These are phyloP conservation scores for Xylariaceae sp. DNA, from an alignment of 2,329 filamentous ascomycete species.

Conservation along the genomic window DNA sequence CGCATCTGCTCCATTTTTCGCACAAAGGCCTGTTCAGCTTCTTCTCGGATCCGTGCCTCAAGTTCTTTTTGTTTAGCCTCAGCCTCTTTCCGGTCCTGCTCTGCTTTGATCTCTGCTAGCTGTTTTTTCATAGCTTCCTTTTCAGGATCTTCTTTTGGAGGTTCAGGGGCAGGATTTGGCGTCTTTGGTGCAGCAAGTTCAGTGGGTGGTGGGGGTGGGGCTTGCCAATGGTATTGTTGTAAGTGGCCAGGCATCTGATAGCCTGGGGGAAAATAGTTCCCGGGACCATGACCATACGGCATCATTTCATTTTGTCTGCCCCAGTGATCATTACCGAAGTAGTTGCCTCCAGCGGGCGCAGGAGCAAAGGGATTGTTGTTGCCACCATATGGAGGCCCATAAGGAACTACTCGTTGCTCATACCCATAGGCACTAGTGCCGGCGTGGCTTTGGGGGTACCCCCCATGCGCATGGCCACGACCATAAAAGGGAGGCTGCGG, in stretches of 20 bases:
- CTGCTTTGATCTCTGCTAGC: constrained; percentile 45
- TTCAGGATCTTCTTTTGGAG: constrained; percentile 43
- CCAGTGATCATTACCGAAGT: constrained; percentile 37
- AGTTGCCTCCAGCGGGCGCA: constrained; percentile 33
- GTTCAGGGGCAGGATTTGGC: constrained; percentile 19
- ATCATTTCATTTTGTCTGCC: constrained; percentile 31
- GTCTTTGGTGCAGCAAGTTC: constrained; percentile 26
- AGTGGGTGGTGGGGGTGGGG: constrained; percentile 35
- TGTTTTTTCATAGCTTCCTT: constrained; percentile 58
- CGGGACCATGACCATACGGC: constrained; percentile 32
- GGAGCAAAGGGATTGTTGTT: constrained; percentile 32
- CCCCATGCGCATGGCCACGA: constrained; percentile 31
- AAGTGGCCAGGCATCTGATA: constrained; percentile 41
- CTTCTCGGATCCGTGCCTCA: constrained; percentile 40
- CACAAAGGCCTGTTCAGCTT: constrained; percentile 42
- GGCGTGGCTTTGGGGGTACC: constrained; percentile 46
- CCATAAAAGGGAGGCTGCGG: constrained; percentile 29
- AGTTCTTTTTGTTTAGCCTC: constrained; percentile 40
- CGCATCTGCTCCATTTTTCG: constrained; percentile 39
- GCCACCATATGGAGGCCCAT: constrained; percentile 28
- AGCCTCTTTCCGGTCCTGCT: constrained; percentile 41
- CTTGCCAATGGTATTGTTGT: constrained; percentile 43
- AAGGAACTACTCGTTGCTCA: constrained; percentile 45
- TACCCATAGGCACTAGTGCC: constrained; percentile 40
- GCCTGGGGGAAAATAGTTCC: constrained; percentile 34